Percentiles rank a stretch among this genome's conserved stretches.
Evolutionary conservation across 2,329 filamentous ascomycete species (phyloP).

Genomic region (Trichoderma sp.): DNA sequence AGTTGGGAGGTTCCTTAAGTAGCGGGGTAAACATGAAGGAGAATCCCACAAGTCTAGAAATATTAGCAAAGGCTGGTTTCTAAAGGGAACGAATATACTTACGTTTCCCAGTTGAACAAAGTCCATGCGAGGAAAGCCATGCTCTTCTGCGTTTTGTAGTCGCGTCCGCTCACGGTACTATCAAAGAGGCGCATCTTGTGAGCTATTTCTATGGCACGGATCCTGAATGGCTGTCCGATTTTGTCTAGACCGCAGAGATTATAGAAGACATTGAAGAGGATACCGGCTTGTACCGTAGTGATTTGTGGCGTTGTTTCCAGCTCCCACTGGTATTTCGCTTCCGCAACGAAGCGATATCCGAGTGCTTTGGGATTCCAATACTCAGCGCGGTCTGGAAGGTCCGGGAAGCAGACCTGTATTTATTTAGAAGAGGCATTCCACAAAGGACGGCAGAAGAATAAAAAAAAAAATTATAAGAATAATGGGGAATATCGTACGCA

Average conservation of each 20-base stretch:
- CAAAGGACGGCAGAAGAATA: neutral
- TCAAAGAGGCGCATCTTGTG: neutral
- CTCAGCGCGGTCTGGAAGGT: neutral
- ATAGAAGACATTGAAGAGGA: conserved; percentile 8
- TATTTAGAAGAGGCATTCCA: neutral
- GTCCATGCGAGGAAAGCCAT: conserved; percentile 13
- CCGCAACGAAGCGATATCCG: conserved; percentile 3
- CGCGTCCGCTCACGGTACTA: neutral
- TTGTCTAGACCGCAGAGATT: neutral
- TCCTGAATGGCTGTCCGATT: neutral
- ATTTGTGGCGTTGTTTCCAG: neutral
- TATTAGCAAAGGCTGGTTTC: neutral
- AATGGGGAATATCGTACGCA: neutral
- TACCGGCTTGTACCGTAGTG: conserved; percentile 13
- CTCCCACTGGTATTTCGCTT: conserved; percentile 16
- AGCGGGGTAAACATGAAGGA: neutral
- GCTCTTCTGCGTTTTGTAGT: neutral
- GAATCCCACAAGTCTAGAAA: neutral
- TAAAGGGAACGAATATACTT: neutral
- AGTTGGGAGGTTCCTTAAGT: neutral
- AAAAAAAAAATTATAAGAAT: neutral
- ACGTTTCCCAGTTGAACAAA: conserved; percentile 14
- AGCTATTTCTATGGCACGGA: neutral
- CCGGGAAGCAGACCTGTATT: neutral
- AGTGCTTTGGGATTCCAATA: conserved; percentile 18